These are phyloP conservation scores for Aureobasidium musti DNA, from an alignment of 2,329 filamentous ascomycete genomes.

Conservation along the genomic window DNA sequence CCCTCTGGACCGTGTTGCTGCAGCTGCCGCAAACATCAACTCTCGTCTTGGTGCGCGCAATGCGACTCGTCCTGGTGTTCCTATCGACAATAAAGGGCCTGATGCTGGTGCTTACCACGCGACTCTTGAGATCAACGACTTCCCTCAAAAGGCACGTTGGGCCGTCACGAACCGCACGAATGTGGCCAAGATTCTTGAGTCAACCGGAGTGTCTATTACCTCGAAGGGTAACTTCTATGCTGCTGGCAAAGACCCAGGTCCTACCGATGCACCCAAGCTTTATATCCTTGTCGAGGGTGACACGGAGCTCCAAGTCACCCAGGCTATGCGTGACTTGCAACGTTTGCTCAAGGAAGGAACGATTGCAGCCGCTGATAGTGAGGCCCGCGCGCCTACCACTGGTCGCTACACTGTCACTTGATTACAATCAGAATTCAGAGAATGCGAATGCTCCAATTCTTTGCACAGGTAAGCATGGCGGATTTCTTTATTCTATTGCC, in stretches of 20 bases:
- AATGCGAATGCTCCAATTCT: neutral
- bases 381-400: slow-evolving; percentile 73
- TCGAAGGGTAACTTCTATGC: slow-evolving; percentile 93
- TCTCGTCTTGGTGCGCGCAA: slow-evolving; percentile 82
- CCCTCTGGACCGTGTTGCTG: slow-evolving; percentile 65
- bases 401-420: slow-evolving; percentile 72
- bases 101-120: slow-evolving; percentile 97
- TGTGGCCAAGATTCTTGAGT: slow-evolving; percentile 94
- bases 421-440: neutral
- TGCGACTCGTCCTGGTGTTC: slow-evolving; percentile 85
- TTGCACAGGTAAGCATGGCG: slow-evolving; percentile 16
- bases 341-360: slow-evolving; percentile 87
- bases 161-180: slow-evolving; percentile 98
- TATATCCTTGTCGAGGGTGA: slow-evolving; percentile 98
- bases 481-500: neutral
- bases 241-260: slow-evolving; percentile 73
- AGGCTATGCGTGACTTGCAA: slow-evolving; percentile 87
- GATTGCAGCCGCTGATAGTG: slow-evolving; percentile 83
- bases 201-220: slow-evolving; percentile 93
- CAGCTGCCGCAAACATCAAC: slow-evolving; percentile 90
- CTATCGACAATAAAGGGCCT: slow-evolving; percentile 97
- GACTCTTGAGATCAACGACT: slow-evolving; percentile 98
- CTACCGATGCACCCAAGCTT: slow-evolving; percentile 81
- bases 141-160: slow-evolving; percentile 97
- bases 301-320: slow-evolving; percentile 86